Percentiles rank a stretch among this genome's conserved stretches.
These are phyloP conservation scores for Lanmaoa pseudosensibilis DNA, from an alignment of 768 basidiomycete genomes.

Conservation along the genomic window DNA sequence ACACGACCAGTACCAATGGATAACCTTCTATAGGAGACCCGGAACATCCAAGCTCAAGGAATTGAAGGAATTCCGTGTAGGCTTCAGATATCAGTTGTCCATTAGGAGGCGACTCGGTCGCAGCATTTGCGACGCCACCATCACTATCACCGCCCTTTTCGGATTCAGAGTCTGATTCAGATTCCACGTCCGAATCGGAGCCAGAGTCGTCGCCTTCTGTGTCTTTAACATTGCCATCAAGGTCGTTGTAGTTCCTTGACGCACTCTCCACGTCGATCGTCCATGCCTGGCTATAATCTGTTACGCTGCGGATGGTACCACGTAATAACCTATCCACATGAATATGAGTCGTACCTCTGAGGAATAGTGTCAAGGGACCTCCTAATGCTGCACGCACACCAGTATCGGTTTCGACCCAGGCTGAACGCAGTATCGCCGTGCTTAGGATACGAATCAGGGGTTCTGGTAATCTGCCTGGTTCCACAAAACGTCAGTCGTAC, in stretches of 20 bases:
- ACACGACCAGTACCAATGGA: constrained; percentile 73
- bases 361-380: constrained; percentile 66
- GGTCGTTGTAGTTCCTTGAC: constrained; percentile 10
- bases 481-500: constrained; percentile 5
- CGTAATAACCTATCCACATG: not conserved
- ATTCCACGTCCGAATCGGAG: constrained; percentile 31
- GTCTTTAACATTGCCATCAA: constrained; percentile 30
- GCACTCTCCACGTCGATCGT: constrained; percentile 27
- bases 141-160: constrained; percentile 35
- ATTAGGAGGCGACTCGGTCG: not conserved
- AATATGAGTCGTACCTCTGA: constrained; percentile 52
- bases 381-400: constrained; percentile 69
- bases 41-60: constrained; percentile 77
- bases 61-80: constrained; percentile 74
- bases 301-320: not conserved
- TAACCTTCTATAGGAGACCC: constrained; percentile 79
- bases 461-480: constrained; percentile 25
- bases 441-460: constrained; percentile 50
- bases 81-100: constrained; percentile 37
- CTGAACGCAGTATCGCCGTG: constrained; percentile 60
- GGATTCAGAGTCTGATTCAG: constrained; percentile 13
- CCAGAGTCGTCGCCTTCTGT: constrained; percentile 36
- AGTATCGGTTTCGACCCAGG: constrained; percentile 69
- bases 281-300: constrained; percentile 73
- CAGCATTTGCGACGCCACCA: constrained; percentile 33